phyloP scores from a whole-genome alignment of 805 yeast genomes.

The Myxozyma vanderwaltii region DNA sequence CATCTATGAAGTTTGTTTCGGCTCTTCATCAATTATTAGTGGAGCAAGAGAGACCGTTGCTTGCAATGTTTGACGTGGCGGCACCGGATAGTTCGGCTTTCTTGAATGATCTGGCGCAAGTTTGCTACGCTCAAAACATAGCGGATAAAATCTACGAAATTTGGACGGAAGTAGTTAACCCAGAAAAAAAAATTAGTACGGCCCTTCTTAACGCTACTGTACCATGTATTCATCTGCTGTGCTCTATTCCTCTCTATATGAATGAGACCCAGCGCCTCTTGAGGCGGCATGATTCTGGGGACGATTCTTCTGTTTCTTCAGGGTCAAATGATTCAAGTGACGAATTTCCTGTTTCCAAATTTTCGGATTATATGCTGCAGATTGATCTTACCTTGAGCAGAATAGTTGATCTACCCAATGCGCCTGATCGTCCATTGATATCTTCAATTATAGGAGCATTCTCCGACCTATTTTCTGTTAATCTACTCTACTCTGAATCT shows the following conservation, averaged over 20 bases:
- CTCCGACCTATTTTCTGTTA: slow-evolving; percentile 13
- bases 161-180: neutral
- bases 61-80: neutral
- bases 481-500: neutral
- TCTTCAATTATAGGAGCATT: slow-evolving; percentile 11
- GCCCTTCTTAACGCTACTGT: neutral
- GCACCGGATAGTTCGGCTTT: neutral
- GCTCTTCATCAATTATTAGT: neutral
- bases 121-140: neutral
- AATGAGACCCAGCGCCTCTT: slow-evolving; percentile 1
- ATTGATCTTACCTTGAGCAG: slow-evolving; percentile 6
- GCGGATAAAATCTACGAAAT: slow-evolving; percentile 3
- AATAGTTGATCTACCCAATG: slow-evolving; percentile 10
- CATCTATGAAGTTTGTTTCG: neutral
- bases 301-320: slow-evolving; percentile 3
- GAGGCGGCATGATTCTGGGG: neutral
- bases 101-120: neutral
- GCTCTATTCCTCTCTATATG: neutral
- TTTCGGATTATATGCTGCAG: neutral
- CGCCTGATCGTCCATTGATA: slow-evolving; percentile 14
- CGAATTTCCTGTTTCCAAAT: slow-evolving; percentile 9
- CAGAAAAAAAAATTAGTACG: neutral
- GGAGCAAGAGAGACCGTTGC: neutral
- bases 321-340: neutral
- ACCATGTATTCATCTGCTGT: slow-evolving; percentile 8